Evolutionary conservation across 768 basidiomycete species (phyloP).

Genomic region (Lactarius hengduanensis): DNA sequence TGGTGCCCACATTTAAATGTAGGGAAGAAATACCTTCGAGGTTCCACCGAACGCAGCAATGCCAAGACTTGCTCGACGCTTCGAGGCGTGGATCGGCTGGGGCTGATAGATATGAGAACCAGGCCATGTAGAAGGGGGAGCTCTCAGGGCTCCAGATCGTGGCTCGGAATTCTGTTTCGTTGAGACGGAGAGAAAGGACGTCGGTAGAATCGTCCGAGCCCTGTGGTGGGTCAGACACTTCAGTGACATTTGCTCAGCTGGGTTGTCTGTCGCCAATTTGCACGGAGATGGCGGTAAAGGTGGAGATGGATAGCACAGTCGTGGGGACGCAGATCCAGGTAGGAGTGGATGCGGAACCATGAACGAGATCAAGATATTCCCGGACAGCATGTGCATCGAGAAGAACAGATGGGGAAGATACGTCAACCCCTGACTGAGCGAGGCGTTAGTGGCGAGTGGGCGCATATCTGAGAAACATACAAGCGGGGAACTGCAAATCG

Average conservation of each 20-base stretch:
- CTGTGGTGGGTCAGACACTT: not conserved
- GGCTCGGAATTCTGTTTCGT: not conserved
- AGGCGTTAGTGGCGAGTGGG: not conserved
- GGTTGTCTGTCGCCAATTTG: not conserved
- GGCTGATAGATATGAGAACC: not conserved
- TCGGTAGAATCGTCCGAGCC: not conserved
- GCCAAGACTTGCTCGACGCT: constrained; percentile 12
- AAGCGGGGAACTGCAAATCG: constrained; percentile 15
- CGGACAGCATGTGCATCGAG: constrained; percentile 17
- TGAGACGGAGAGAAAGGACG: not conserved
- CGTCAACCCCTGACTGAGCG: constrained; percentile 9
- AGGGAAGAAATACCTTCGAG: constrained; percentile 12
- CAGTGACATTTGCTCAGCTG: not conserved
- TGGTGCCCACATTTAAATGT: not conserved
- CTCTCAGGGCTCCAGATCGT: not conserved
- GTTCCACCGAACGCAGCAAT: not conserved
- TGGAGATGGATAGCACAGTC: constrained; percentile 8
- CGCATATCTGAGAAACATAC: constrained; percentile 1
- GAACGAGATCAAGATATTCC: constrained; percentile 13
- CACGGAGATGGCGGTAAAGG: not conserved
- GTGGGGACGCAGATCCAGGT: not conserved
- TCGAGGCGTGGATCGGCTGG: constrained; percentile 1
- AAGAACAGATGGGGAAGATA: constrained; percentile 13
- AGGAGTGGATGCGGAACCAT: constrained; percentile 11
- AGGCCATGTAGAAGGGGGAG: not conserved